phyloP scores from a whole-genome alignment of 1,284 basidiomycete species.

The Schizopora paradoxa region DNA sequence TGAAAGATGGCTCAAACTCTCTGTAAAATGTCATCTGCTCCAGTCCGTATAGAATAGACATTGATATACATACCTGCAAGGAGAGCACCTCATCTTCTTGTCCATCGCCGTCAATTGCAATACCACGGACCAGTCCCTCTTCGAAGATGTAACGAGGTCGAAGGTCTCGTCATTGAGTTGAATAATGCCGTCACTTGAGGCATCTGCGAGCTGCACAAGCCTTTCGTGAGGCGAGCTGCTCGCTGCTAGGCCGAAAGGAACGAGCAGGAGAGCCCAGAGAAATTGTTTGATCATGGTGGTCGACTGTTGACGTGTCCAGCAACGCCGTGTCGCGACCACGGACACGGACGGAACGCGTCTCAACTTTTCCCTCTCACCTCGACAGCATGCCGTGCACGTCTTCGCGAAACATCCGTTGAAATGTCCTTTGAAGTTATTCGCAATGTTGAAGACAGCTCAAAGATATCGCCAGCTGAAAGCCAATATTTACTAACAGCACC shows the following conservation, averaged over 20 bases:
- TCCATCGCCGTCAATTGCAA: constrained; percentile 85
- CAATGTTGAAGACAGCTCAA: too few species aligned
- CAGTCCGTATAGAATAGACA: background rate
- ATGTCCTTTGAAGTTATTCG: too few species aligned
- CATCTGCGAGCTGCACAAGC: constrained; percentile 59
- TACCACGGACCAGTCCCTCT: constrained; percentile 79
- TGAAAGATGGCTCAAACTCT: constrained; percentile 80
- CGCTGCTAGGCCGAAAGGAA: constrained; percentile 42
- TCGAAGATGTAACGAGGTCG: constrained; percentile 67
- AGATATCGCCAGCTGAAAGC: too few species aligned
- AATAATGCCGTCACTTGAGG: constrained; percentile 69
- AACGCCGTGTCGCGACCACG: too few species aligned
- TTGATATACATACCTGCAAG: constrained; percentile 58
- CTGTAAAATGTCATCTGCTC: constrained; percentile 35
- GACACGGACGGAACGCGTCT: too few species aligned
- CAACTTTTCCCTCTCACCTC: too few species aligned
- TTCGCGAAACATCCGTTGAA: too few species aligned
- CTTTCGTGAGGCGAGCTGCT: constrained; percentile 41
- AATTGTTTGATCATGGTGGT: constrained; percentile 36
- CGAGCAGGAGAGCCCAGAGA: constrained; percentile 40
- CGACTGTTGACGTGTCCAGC: too few species aligned
- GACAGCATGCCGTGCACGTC: too few species aligned
- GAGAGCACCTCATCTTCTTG: constrained; percentile 69
- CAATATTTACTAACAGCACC: too few species aligned
- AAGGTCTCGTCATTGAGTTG: constrained; percentile 70